Base-by-base conservation (phyloP, 805 yeast species). In the Yamadazyma insecticola region DNA sequence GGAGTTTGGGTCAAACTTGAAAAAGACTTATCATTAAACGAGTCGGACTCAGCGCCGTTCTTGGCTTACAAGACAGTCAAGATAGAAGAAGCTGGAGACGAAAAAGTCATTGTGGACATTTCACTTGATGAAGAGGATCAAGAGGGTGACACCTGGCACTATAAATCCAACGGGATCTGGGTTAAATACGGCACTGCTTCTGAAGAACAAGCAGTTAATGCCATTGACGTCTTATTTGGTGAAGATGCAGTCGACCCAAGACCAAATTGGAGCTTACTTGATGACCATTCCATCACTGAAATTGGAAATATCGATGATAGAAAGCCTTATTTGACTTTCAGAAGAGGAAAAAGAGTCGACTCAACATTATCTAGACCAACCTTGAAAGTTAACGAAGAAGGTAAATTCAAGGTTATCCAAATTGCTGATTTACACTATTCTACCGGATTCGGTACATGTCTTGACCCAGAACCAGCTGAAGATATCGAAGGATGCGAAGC, bases 371-470 rank as follows among this genome's bases (percentile, higher is more conserved):
- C 51, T 43, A 9, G 8, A 22, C 25, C 25, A 22, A 22, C 25
- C 8, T 53, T 74, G 24, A 53, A 58, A 28, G 47, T 67, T 13
- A 44, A 57, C 10, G 36, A 56, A 2, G 47, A 67, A 14, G 75
- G 74, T 5, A 70, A 63, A 32, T 84, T 78, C 55, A 89, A 83
- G 53, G 78, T 89, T 24, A 56, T 86, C 10, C 97, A 89, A 54
- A 74, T 89, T 4, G 94, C 96, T 1, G 97, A 89, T 52, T 61
- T 89, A 35, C 97, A 89, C 56, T 79, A 82, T 50, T 72, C 89
- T n/a, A 81, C 95, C 0, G 88, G 87, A 5, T 70, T 63, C 32
- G 96, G 96, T 13, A 51, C 53, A 28, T 89, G 97, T 47, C 63
- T 80, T 31, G 90, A 88, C 50, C 78, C 82, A 7, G 74, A 50